Conservation (phyloP, 208 protist species). For the Porcisia hertigi region DNA sequence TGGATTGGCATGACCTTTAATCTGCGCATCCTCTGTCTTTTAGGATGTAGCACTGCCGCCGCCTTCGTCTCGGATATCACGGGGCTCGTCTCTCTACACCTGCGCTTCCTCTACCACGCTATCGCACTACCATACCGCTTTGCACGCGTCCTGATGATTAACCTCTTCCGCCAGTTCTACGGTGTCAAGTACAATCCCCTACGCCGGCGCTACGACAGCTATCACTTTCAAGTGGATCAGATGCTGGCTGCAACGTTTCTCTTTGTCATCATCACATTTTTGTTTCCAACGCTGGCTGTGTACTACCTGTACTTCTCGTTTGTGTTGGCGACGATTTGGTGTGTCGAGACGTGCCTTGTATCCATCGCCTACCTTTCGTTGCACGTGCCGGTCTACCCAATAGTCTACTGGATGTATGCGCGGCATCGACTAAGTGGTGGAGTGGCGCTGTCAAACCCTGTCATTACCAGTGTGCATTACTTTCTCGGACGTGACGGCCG, state of each 20-base stretch:
- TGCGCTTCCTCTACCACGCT: conserved; percentile 76
- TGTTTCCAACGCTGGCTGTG: conserved; percentile 90
- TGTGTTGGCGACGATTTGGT: conserved; percentile 54
- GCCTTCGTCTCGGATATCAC: conserved; percentile 83
- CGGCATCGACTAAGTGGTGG: conserved; percentile 32
- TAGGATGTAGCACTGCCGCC: conserved; percentile 78
- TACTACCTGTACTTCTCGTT: conserved; percentile 94
- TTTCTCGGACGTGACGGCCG: conserved; percentile 17
- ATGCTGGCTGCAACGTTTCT: conserved; percentile 91
- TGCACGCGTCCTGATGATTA: conserved; percentile 44
- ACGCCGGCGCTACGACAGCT: conserved; percentile 85
- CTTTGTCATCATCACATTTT: conserved; percentile 87
- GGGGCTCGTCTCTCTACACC: conserved; percentile 77
- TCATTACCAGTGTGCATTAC: conserved; percentile 44
- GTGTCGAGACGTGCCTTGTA: conserved; percentile 60
- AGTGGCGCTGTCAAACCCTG: conserved; percentile 43
- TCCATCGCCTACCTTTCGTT: conserved; percentile 51
- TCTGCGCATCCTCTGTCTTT: conserved; percentile 61
- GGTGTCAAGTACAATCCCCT: conserved; percentile 94
- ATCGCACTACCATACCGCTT: conserved; percentile 74
- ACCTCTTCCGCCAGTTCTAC: conserved; percentile 86
- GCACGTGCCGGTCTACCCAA: conserved; percentile 66
- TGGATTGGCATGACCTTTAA: conserved; percentile 64
- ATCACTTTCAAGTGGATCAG: conserved; percentile 90
- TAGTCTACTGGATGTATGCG: conserved; percentile 53